Evolutionary conservation across 495 filamentous ascomycete species (phyloP).

Genomic region (Hypoxylon fragiforme): DNA sequence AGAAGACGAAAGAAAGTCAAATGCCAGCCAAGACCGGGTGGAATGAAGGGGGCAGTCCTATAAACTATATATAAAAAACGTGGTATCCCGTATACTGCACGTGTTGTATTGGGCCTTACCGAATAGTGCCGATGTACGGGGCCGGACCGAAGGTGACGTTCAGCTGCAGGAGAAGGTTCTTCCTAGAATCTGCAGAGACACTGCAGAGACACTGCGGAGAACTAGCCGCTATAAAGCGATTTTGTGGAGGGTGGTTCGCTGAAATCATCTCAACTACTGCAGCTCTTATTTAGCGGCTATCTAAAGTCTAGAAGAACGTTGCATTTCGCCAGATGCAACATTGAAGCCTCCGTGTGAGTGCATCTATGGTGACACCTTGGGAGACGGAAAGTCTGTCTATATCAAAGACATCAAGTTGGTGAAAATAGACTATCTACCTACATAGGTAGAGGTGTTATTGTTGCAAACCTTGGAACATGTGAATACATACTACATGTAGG

Average conservation of each 20-base stretch:
- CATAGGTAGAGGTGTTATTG: too few species aligned
- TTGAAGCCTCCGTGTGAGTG: too few species aligned
- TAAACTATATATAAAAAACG: slow-evolving; percentile 1
- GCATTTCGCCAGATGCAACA: slow-evolving; percentile 15
- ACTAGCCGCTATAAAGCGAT: slow-evolving; percentile 26
- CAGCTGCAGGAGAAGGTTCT: slow-evolving; percentile 23
- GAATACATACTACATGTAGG: too few species aligned
- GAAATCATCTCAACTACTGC: slow-evolving; percentile 16
- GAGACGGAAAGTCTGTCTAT: too few species aligned
- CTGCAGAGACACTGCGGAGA: slow-evolving; percentile 21
- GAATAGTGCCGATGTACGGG: slow-evolving; percentile 26
- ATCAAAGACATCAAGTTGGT: too few species aligned
- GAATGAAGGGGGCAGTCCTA: not conserved
- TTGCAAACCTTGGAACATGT: too few species aligned
- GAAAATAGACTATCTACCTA: not conserved
- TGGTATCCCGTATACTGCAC: slow-evolving; percentile 28
- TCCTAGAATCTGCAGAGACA: slow-evolving; percentile 3
- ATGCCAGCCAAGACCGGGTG: not conserved
- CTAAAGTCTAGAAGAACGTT: slow-evolving; percentile 2
- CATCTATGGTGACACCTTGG: slow-evolving; percentile 10
- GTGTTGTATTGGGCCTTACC: slow-evolving; percentile 18
- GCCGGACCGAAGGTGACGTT: slow-evolving; percentile 36
- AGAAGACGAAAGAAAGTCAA: not conserved
- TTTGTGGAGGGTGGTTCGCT: slow-evolving; percentile 17
- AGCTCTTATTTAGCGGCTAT: slow-evolving; percentile 25